phyloP scores from a whole-genome alignment of 352 stramenopile genomes.

The Saprolegnia diclina region DNA sequence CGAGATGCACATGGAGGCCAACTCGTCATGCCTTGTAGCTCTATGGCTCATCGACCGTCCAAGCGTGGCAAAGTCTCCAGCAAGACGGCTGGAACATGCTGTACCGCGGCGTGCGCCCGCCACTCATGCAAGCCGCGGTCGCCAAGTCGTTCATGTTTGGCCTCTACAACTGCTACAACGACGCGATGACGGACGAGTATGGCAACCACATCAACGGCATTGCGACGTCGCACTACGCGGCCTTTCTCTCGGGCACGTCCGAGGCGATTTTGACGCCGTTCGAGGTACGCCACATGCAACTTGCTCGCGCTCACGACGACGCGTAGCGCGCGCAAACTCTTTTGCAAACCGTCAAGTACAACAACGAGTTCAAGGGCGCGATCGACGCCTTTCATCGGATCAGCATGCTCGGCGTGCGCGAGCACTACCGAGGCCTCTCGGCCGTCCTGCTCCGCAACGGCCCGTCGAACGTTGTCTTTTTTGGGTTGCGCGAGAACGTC shows the following conservation, averaged over 20 bases:
- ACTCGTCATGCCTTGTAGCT: conserved; percentile 37
- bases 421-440: conserved; percentile 77
- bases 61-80: conserved; percentile 66
- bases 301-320: background rate
- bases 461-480: conserved; percentile 81
- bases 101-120: conserved; percentile 80
- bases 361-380: conserved; percentile 65
- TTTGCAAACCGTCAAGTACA: conserved; percentile 84
- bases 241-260: conserved; percentile 65
- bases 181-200: conserved; percentile 43
- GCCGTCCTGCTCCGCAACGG: conserved; percentile 81
- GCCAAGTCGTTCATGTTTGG: conserved; percentile 89
- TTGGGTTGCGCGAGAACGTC: conserved; percentile 72
- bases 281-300: conserved; percentile 40
- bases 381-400: conserved; percentile 73
- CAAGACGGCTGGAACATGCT: conserved; percentile 57
- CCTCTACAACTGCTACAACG: conserved; percentile 83
- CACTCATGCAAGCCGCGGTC: conserved; percentile 75
- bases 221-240: conserved; percentile 38
- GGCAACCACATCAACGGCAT: conserved; percentile 37
- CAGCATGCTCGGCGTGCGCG: conserved; percentile 65
- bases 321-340: conserved; percentile 74
- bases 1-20: conserved; percentile 12
- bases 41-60: conserved; percentile 61
- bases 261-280: conserved; percentile 82